A percentile compares a stretch with the other conserved stretches of the same genome.
Conservation (phyloP, 1,284 basidiomycete species). For the Papiliotrema fonsecae region DNA sequence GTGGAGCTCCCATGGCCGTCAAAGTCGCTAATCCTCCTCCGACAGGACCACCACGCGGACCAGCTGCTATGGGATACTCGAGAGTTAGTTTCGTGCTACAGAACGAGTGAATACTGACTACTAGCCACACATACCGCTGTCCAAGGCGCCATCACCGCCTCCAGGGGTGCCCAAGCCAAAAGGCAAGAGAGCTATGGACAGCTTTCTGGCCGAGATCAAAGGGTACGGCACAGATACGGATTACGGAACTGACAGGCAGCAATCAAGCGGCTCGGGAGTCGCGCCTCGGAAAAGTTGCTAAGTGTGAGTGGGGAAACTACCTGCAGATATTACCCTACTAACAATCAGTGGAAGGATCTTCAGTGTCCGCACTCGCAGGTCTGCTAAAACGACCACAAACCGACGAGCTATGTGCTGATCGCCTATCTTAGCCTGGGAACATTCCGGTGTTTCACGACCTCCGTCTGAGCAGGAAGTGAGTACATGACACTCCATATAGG, state of each 20-base stretch:
- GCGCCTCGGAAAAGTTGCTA: constrained; percentile 61
- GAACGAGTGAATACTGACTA: not conserved
- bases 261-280: constrained; percentile 87
- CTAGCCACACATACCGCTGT: not conserved
- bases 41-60: constrained; percentile 43
- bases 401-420: constrained; percentile 12
- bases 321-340: not conserved
- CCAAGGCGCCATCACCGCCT: constrained; percentile 48
- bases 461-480: constrained; percentile 30
- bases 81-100: constrained; percentile 14
- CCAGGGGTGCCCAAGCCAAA: constrained; percentile 60
- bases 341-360: constrained; percentile 53
- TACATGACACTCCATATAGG: too few relatives aligned
- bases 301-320: constrained; percentile 52
- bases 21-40: constrained; percentile 2
- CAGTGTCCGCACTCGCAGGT: constrained; percentile 82
- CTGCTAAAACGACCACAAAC: constrained; percentile 13
- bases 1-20: constrained; percentile 22
- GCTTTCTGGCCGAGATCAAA: constrained; percentile 89
- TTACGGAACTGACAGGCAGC: constrained; percentile 49
- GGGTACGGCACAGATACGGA: constrained; percentile 52
- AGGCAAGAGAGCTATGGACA: constrained; percentile 88
- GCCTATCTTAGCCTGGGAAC: constrained; percentile 21
- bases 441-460: constrained; percentile 11
- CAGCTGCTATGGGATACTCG: constrained; percentile 40